Conservation (phyloP, 495 filamentous ascomycete species). For the Podospora pseudopauciseta region DNA sequence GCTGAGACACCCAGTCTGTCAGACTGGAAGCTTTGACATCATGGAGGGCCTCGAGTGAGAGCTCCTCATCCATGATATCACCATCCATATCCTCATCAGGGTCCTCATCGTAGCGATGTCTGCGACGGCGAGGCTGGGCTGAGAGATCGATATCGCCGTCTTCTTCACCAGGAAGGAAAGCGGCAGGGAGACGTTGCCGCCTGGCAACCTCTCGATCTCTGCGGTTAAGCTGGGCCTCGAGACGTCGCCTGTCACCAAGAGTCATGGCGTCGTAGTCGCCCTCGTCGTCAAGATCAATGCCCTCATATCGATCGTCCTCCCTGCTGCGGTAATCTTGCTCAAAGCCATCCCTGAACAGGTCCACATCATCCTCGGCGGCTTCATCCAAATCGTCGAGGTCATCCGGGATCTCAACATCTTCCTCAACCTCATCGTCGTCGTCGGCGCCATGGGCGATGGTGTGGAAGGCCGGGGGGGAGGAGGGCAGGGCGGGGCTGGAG, state of each 20-base stretch:
- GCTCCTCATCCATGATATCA: conserved; percentile 90
- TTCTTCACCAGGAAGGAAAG: conserved; percentile 85
- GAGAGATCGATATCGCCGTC: conserved; percentile 79
- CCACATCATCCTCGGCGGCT: conserved; percentile 93
- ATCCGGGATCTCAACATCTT: conserved; percentile 54
- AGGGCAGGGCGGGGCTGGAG: conserved; percentile 47
- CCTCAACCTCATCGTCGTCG: conserved; percentile 62
- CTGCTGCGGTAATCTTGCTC: conserved; percentile 73
- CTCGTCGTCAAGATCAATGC: conserved; percentile 48
- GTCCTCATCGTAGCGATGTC: conserved; percentile 90
- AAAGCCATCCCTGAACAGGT: conserved; percentile 88
- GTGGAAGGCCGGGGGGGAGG: conserved; percentile 49
- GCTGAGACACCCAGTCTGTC: conserved; percentile 91
- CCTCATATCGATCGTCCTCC: conserved; percentile 50
- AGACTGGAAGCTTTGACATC: conserved; percentile 92
- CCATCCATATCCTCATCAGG: conserved; percentile 86
- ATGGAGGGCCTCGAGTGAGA: conserved; percentile 83
- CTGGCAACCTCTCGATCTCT: conserved; percentile 78
- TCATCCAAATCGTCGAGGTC: conserved; percentile 95
- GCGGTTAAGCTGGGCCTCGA: conserved; percentile 78
- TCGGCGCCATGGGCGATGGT: conserved; percentile 54
- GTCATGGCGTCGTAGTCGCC: conserved; percentile 66
- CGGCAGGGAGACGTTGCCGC: conserved; percentile 70
- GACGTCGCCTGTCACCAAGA: conserved; percentile 79
- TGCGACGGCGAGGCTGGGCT: conserved; percentile 70